Conservation (phyloP, 2,329 filamentous ascomycete species). For the Endothia cerciana region DNA sequence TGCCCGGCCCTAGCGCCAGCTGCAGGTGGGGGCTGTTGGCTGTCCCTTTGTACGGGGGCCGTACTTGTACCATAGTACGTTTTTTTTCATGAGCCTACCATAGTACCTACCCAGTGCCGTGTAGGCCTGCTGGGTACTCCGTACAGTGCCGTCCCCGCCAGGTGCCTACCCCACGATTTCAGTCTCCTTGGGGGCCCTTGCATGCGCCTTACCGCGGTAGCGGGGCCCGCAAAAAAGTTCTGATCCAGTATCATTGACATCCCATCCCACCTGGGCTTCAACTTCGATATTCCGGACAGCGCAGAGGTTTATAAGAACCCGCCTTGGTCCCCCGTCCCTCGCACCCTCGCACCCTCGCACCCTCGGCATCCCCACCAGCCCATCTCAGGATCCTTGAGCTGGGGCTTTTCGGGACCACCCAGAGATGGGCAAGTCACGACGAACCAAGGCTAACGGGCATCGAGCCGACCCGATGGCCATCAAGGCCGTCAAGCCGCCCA, state of each 20-base stretch:
- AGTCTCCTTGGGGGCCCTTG: background rate
- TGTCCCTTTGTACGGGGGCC: too few relatives aligned
- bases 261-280: background rate
- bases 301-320: background rate
- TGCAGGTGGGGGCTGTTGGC: too few relatives aligned
- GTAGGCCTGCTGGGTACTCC: too few relatives aligned
- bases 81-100: too few relatives aligned
- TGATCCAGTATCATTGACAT: slow-evolving; percentile 6
- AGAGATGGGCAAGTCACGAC: slow-evolving; percentile 63
- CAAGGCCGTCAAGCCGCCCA: slow-evolving; percentile 62
- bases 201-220: background rate
- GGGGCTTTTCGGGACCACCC: background rate
- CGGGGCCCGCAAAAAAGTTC: slow-evolving; percentile 18
- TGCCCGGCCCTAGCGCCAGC: background rate
- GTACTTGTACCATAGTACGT: too few relatives aligned
- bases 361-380: too few relatives aligned
- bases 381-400: background rate
- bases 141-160: too few relatives aligned
- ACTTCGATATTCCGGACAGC: background rate
- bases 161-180: slow-evolving; percentile 15
- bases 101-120: too few relatives aligned
- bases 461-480: slow-evolving; percentile 57
- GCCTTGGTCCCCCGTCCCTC: background rate
- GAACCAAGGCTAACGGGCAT: slow-evolving; percentile 53
- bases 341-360: too few relatives aligned